These are phyloP conservation scores for Acanthamoeba polyphaga DNA, from an alignment of 208 protist species.

Conservation along the genomic window DNA sequence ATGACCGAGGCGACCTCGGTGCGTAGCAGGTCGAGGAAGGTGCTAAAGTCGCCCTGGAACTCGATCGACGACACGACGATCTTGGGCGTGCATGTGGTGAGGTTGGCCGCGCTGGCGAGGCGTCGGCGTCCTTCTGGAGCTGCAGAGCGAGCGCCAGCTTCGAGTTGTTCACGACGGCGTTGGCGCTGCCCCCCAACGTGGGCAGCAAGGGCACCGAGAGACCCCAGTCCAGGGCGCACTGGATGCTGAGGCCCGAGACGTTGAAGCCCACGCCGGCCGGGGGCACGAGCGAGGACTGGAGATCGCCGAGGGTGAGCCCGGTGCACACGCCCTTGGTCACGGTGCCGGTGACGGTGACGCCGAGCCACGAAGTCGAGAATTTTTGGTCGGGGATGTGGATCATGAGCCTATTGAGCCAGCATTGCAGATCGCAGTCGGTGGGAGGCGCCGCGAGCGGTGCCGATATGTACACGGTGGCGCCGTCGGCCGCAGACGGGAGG, in stretches of 20 bases:
- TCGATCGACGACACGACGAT: slow-evolving; percentile 48
- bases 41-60: slow-evolving; percentile 49
- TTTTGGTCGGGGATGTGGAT: slow-evolving; percentile 71
- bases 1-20: not conserved
- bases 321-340: slow-evolving; percentile 64
- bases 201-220: not conserved
- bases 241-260: slow-evolving; percentile 58
- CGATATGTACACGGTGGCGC: slow-evolving; percentile 7
- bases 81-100: slow-evolving; percentile 13
- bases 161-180: slow-evolving; percentile 41
- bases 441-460: not conserved
- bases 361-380: not conserved
- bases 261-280: slow-evolving; percentile 24
- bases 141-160: not conserved
- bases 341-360: not conserved
- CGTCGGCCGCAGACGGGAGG: not conserved
- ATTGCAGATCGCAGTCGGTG: slow-evolving; percentile 1
- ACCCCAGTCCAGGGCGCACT: slow-evolving; percentile 36
- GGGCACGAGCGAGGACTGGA: slow-evolving; percentile 16
- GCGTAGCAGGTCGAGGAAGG: slow-evolving; percentile 58
- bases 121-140: slow-evolving; percentile 62
- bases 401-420: slow-evolving; percentile 70
- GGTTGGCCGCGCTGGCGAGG: slow-evolving; percentile 31
- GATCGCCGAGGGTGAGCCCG: slow-evolving; percentile 27
- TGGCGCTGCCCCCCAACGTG: not conserved